These are phyloP conservation scores for Penicillium corylophilum DNA, from an alignment of 2,329 filamentous ascomycete species.

Conservation along the genomic window DNA sequence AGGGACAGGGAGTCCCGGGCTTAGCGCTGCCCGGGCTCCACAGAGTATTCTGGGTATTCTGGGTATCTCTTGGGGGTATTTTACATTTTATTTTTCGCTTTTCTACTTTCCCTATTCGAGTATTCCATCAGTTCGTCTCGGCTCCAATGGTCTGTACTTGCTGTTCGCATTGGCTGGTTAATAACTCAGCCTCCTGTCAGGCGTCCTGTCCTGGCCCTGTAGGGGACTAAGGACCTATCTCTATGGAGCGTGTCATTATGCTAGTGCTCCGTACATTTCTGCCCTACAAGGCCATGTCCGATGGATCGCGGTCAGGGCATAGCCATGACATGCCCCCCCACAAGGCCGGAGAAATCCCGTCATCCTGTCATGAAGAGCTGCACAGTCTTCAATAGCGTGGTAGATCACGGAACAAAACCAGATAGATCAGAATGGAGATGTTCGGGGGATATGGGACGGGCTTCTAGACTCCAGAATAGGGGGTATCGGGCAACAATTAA, in stretches of 20 bases:
- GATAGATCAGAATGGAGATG: conserved; percentile 3
- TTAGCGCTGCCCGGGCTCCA: conserved; percentile 8
- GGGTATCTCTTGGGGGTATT: neutral
- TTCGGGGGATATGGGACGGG: neutral
- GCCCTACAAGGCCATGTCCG: conserved; percentile 5
- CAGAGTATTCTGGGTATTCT: neutral
- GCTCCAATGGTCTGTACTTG: neutral
- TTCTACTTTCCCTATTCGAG: too few species aligned
- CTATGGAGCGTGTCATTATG: neutral
- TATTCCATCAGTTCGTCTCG: neutral
- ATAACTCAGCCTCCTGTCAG: neutral
- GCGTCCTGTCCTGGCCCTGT: neutral
- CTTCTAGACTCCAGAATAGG: neutral
- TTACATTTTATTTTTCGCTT: neutral
- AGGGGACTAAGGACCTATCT: neutral
- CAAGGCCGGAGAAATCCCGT: neutral
- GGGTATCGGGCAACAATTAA: neutral
- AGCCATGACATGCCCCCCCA: neutral
- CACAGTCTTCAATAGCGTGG: neutral
- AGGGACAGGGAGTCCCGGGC: conserved; percentile 6
- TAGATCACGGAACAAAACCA: neutral
- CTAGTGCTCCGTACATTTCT: neutral
- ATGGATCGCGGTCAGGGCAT: neutral
- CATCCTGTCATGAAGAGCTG: neutral
- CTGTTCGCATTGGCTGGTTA: neutral